These are phyloP conservation scores for Apophysomyces trapeziformis DNA, from an alignment of 371 early-diverging fungal species.

Conservation along the genomic window DNA sequence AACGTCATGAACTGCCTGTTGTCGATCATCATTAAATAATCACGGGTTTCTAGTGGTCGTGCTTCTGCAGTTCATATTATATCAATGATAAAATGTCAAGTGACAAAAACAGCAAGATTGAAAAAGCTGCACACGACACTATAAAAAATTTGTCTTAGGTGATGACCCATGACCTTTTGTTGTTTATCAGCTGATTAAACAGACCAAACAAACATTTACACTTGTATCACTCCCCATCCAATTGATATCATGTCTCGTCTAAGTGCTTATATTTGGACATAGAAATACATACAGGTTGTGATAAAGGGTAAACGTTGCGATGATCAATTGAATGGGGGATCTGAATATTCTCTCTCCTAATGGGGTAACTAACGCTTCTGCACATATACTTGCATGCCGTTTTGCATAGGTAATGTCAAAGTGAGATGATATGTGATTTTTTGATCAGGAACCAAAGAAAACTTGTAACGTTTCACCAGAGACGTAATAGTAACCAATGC, in stretches of 20 bases:
- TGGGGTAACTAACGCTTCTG: constrained; percentile 21
- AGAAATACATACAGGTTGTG: background rate
- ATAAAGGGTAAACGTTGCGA: background rate
- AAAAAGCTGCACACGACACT: background rate
- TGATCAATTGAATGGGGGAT: background rate
- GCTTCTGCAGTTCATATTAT: too few relatives aligned
- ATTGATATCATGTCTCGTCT: too few relatives aligned
- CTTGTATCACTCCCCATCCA: too few relatives aligned
- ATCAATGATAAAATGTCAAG: background rate
- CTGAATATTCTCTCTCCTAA: background rate
- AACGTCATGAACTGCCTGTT: too few relatives aligned
- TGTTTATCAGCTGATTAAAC: too few relatives aligned
- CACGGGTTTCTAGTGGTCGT: too few relatives aligned
- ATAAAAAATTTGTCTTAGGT: too few relatives aligned
- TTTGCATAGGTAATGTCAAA: constrained; percentile 56
- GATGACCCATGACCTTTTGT: too few relatives aligned
- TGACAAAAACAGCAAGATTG: background rate
- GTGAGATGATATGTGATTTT: constrained; percentile 40
- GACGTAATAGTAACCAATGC: constrained; percentile 52
- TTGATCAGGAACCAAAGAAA: constrained; percentile 49
- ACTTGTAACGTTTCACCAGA: constrained; percentile 50
- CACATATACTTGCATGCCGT: constrained; percentile 48
- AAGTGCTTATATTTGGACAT: background rate
- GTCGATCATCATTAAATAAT: too few relatives aligned
- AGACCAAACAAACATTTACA: too few relatives aligned